These are phyloP conservation scores for Rosa rugosa DNA, from an alignment of 306 rosid genomes.

Conservation along the genomic window DNA sequence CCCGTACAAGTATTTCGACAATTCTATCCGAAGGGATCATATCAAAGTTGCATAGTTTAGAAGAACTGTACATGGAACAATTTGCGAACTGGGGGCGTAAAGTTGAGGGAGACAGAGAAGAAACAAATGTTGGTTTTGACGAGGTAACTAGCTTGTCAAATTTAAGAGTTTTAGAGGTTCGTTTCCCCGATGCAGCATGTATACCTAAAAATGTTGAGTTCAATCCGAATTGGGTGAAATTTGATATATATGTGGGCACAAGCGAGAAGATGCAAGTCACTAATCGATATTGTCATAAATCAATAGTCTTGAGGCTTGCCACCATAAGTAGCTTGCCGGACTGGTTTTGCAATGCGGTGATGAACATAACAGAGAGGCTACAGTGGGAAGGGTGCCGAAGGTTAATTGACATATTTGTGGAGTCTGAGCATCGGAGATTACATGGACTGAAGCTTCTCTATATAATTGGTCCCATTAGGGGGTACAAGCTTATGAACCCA, in stretches of 20 bases:
- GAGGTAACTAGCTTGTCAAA: neutral
- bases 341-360: neutral
- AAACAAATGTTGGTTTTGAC: neutral
- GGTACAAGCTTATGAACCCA: neutral
- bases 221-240: neutral
- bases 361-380: neutral
- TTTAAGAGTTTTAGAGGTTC: neutral
- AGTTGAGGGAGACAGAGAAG: neutral
- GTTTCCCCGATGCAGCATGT: neutral
- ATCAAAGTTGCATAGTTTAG: too few relatives aligned
- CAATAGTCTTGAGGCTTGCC: neutral
- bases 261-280: accelerated
- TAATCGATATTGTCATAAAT: neutral
- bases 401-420: neutral
- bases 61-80: too few relatives aligned
- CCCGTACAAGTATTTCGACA: too few relatives aligned
- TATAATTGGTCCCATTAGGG: accelerated
- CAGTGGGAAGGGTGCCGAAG: accelerated
- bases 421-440: neutral
- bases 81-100: too few relatives aligned
- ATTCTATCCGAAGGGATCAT: too few relatives aligned
- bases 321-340: neutral
- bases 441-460: neutral
- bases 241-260: neutral
- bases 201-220: neutral